A percentile compares a stretch with the other conserved stretches of the same genome.
These are phyloP conservation scores for Colletotrichum scovillei DNA, from an alignment of 2,329 filamentous ascomycete species.

Conservation along the genomic window DNA sequence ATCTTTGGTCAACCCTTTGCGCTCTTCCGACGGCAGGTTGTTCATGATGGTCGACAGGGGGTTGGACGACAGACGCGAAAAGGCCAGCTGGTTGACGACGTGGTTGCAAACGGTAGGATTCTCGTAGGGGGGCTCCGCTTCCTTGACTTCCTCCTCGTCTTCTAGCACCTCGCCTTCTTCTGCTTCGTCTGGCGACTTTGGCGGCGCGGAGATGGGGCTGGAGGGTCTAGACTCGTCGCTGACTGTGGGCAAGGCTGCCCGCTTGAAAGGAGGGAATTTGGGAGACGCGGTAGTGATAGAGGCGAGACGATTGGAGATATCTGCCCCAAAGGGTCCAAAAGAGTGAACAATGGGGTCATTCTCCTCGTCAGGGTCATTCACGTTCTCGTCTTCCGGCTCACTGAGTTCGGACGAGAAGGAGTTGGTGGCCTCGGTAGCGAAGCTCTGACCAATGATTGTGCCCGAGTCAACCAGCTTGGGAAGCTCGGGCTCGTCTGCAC, in stretches of 20 bases:
- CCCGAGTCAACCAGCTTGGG: constrained; percentile 42
- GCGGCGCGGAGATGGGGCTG: constrained; percentile 28
- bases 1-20: constrained; percentile 67
- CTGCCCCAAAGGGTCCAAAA: constrained; percentile 89
- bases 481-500: constrained; percentile 48
- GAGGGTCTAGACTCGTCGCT: constrained; percentile 25
- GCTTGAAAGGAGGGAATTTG: constrained; percentile 48
- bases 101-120: constrained; percentile 76
- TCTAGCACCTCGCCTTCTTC: constrained; percentile 26
- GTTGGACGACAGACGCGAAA: constrained; percentile 90
- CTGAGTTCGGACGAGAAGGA: constrained; percentile 70
- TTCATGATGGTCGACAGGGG: constrained; percentile 90
- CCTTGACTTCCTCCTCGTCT: constrained; percentile 21
- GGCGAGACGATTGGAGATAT: constrained; percentile 84
- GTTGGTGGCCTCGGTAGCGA: constrained; percentile 61
- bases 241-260: constrained; percentile 14
- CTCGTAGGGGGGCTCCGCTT: constrained; percentile 38
- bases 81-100: constrained; percentile 94
- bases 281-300: constrained; percentile 80
- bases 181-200: constrained; percentile 13
- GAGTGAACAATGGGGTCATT: constrained; percentile 94
- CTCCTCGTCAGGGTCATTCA: constrained; percentile 81
- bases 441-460: constrained; percentile 53
- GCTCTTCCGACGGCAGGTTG: constrained; percentile 79
- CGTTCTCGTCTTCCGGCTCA: constrained; percentile 56